phyloP scores from a whole-genome alignment of 257 asterid species.

The Penstemon barbatus region DNA sequence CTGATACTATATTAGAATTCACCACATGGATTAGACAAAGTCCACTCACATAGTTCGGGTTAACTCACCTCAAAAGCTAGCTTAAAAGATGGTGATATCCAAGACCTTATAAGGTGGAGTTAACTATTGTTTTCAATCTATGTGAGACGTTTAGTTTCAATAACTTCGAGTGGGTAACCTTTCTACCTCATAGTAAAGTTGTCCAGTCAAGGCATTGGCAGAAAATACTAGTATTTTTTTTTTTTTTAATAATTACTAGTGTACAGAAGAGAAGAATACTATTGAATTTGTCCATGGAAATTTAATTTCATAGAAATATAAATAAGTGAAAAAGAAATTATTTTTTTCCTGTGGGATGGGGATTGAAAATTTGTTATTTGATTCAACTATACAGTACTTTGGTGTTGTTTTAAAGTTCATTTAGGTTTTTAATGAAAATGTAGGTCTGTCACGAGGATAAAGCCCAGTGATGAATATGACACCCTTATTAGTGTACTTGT shows the following conservation, averaged over 20 bases:
- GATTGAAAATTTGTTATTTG: background rate
- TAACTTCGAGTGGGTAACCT: conserved; percentile 28
- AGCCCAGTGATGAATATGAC: background rate
- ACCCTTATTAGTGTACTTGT: no score
- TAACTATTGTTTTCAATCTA: no score
- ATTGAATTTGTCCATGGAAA: background rate
- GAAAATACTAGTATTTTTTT: background rate
- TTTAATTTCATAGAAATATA: background rate
- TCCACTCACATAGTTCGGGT: no score
- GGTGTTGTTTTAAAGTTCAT: background rate
- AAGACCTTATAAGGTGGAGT: no score
- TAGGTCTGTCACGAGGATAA: conserved; percentile 24
- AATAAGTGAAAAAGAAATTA: background rate
- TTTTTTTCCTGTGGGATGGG: background rate
- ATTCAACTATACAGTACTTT: background rate
- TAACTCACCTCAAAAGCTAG: no score
- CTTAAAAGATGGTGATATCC: no score
- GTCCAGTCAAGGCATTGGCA: background rate
- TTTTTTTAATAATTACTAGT: background rate
- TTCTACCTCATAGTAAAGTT: conserved; percentile 27
- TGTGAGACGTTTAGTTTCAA: no score
- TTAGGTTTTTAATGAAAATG: background rate
- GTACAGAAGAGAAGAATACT: conserved; percentile 5
- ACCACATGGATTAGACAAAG: no score
- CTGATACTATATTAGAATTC: no score